phyloP scores from a whole-genome alignment of 2,329 filamentous ascomycete species.

The Clonostachys chloroleuca region DNA sequence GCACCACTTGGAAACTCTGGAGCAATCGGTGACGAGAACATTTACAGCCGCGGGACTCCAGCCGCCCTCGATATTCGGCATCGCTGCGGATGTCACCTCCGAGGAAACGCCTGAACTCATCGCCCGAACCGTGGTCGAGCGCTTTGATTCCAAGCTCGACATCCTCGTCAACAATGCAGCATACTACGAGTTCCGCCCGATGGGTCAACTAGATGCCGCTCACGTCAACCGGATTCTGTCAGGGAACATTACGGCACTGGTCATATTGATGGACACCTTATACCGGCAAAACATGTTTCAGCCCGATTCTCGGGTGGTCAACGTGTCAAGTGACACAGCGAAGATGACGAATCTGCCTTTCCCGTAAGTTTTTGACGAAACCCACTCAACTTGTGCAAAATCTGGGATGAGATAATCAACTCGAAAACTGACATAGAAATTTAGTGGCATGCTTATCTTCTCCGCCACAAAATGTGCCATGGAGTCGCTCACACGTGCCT shows the following conservation, averaged over 20 bases:
- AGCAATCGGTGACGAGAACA: constrained; percentile 9
- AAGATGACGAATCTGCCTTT: constrained; percentile 10
- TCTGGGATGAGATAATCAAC: no score
- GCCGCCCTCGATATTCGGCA: constrained; percentile 11
- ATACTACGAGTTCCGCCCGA: constrained; percentile 11
- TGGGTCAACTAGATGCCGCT: constrained; percentile 15
- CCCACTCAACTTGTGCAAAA: no score
- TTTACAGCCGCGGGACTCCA: constrained; percentile 10
- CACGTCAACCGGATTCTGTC: constrained; percentile 23
- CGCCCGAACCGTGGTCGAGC: constrained; percentile 11
- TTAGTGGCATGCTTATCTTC: constrained; percentile 21
- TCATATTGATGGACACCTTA: constrained; percentile 25
- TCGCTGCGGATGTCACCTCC: constrained; percentile 20
- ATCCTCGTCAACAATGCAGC: constrained; percentile 25
- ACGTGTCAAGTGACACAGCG: constrained; percentile 16
- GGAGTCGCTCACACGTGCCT: constrained; percentile 26
- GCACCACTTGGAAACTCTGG: constrained; percentile 2
- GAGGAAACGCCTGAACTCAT: constrained; percentile 15
- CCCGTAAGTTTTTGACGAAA: constrained; percentile 9
- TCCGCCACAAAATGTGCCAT: constrained; percentile 23
- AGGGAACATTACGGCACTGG: constrained; percentile 25
- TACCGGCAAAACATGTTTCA: constrained; percentile 21
- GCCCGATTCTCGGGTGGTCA: constrained; percentile 24
- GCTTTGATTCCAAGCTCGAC: constrained; percentile 16
- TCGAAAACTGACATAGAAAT: no score